Evolutionary conservation across 495 filamentous ascomycete species (phyloP), one percentile per base, ranked within the genome.

Genomic region (Aspergillus baeticus): DNA sequence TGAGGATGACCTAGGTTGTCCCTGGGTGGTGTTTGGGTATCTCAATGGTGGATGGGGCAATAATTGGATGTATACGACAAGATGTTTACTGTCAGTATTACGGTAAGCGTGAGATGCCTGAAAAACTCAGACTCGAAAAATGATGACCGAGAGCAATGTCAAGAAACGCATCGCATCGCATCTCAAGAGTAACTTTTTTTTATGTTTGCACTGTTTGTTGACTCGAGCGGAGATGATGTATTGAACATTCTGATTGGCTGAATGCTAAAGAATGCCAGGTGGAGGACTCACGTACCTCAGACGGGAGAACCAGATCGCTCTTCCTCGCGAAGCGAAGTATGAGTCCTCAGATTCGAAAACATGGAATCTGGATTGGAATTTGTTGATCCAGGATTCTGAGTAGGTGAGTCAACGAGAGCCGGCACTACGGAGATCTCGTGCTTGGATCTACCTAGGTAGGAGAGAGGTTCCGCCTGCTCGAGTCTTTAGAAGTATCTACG

Each of bases 131-230:
- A 8, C 8, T 29, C 26, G 8, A 29, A 8, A 29, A 36, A 18
- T 23, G 2, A n/a, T 46, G 3, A 20, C 34, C 23, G 29, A 54
- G 18, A 35, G 34, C n/a, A 53, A 10, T 20, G 31, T 46, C 31
- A 26, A 45, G 22, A 45, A 55, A 33, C 26, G 11, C 23, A 42
- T 47, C 46, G 34, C 51, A 11, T 41, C 7, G n/a, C 35, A 45
- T 41, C 23, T n/a, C 43, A 20, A 21, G 7, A 44, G 38, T 42
- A 14, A 49, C 45, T 72, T 65, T 63, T 56, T 49, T 49, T 55
- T 45, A 34, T 59, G 62, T 74, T 73, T 76, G 66, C 62, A 60
- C 48, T 73, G 69, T 74, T 76, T 76, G 71, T 10, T 45, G 46
- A 14, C 22, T 29, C 15, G 38, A 18, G 14, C 36, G 34, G 39